A percentile compares a stretch with the other conserved stretches of the same genome.
These are phyloP conservation scores for Starmerella apicola DNA, from an alignment of 805 yeast genomes.

Conservation along the genomic window DNA sequence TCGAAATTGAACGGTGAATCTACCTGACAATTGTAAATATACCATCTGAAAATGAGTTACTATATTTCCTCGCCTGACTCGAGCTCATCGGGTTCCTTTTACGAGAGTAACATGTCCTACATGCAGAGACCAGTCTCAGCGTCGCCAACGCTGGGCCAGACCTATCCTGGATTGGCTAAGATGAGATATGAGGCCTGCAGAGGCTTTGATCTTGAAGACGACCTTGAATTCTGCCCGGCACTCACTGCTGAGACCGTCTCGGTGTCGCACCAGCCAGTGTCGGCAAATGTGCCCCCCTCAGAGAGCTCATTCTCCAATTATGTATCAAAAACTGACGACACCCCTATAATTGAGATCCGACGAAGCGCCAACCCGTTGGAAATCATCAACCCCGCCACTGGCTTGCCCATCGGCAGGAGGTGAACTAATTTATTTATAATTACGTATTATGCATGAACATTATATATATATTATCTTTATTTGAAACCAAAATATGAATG, in stretches of 20 bases:
- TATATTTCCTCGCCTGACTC: constrained; percentile 19
- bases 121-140: constrained; percentile 22
- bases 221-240: constrained; percentile 55
- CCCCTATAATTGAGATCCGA: constrained; percentile 13
- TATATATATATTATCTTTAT: too few species aligned
- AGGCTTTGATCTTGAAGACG: constrained; percentile 61
- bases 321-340: neutral
- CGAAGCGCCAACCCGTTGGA: constrained; percentile 17
- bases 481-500: too few species aligned
- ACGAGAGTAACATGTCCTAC: constrained; percentile 8
- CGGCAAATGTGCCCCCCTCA: neutral
- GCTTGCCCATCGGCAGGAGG: constrained; percentile 22
- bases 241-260: constrained; percentile 12
- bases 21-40: too few species aligned
- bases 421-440: constrained; percentile 4
- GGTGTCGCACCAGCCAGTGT: neutral
- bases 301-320: neutral
- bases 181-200: constrained; percentile 38
- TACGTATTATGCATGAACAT: neutral
- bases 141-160: constrained; percentile 23
- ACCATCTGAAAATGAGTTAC: constrained; percentile 11
- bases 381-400: constrained; percentile 23
- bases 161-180: constrained; percentile 21
- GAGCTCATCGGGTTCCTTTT: constrained; percentile 17
- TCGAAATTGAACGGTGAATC: too few species aligned